Conservation (phyloP, 352 stramenopile species). For the Pythium inflatum region DNA sequence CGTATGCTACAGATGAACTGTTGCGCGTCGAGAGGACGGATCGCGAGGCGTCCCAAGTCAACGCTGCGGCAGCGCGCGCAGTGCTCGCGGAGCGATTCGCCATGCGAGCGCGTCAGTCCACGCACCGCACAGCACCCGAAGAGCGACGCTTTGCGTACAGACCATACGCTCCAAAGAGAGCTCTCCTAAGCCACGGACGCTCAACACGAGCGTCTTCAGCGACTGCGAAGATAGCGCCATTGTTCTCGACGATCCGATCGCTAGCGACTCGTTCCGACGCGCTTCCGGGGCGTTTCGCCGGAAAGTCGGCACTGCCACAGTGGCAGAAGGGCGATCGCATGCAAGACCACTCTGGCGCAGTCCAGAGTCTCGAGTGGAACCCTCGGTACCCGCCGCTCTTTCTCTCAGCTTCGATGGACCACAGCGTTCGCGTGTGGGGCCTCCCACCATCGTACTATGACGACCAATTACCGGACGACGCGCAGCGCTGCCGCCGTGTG, state of each 20-base stretch:
- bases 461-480: not conserved
- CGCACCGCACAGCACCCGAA: not conserved
- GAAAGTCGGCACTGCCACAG: not conserved
- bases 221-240: not conserved
- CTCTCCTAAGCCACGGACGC: not conserved
- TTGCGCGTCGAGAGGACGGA: too few species aligned
- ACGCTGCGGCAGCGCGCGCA: not conserved
- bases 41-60: too few species aligned
- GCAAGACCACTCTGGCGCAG: slow-evolving; percentile 32
- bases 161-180: slow-evolving; percentile 7
- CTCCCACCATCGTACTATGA: slow-evolving; percentile 16
- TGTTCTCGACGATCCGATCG: slow-evolving; percentile 8
- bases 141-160: slow-evolving; percentile 4
- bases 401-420: slow-evolving; percentile 68
- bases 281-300: not conserved
- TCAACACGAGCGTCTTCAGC: not conserved
- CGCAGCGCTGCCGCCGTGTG: slow-evolving; percentile 12
- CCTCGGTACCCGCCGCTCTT: slow-evolving; percentile 39
- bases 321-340: slow-evolving; percentile 18
- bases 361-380: slow-evolving; percentile 58
- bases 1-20: too few species aligned
- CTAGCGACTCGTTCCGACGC: not conserved
- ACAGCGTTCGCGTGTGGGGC: slow-evolving; percentile 51
- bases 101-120: not conserved
- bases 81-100: slow-evolving; percentile 14